Evolutionary conservation across 768 basidiomycete genomes (phyloP).

Genomic region (Xerocomellus chrysenteron): DNA sequence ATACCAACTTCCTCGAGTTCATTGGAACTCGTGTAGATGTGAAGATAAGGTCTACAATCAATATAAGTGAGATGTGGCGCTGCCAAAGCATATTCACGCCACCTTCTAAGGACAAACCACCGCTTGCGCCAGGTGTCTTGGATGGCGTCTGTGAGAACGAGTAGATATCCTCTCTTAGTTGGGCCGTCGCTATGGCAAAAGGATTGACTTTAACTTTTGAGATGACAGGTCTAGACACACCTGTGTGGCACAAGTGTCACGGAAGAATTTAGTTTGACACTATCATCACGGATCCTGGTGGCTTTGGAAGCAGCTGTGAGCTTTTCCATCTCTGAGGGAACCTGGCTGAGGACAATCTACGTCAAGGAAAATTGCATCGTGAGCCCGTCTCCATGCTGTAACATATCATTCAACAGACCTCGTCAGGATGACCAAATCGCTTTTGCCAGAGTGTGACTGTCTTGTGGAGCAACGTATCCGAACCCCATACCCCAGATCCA

Average conservation of each 20-base stretch:
- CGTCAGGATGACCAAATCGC: conserved; percentile 70
- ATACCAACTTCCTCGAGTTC: conserved; percentile 83
- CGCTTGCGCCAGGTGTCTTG: conserved; percentile 78
- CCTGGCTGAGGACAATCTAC: conserved; percentile 79
- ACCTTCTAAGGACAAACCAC: conserved; percentile 90
- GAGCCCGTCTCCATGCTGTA: not conserved
- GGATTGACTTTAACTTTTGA: not conserved
- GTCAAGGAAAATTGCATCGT: conserved; percentile 14
- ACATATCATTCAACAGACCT: conserved; percentile 48
- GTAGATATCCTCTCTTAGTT: conserved; percentile 82
- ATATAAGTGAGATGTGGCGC: not conserved
- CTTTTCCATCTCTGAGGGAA: conserved; percentile 56
- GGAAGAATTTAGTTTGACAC: conserved; percentile 66
- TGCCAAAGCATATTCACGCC: conserved; percentile 6
- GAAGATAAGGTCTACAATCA: conserved; percentile 77
- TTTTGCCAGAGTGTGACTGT: conserved; percentile 82
- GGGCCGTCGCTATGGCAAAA: conserved; percentile 59
- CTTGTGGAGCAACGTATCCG: conserved; percentile 62
- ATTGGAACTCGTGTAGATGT: conserved; percentile 80
- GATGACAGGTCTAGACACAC: conserved; percentile 39
- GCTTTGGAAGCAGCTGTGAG: conserved; percentile 10
- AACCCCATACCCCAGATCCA: conserved; percentile 60
- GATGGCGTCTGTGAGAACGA: conserved; percentile 78
- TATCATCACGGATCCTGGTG: conserved; percentile 44
- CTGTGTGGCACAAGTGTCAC: conserved; percentile 73